Conservation (phyloP, 176 grass and related monocot species). For the Avena insularis region DNA sequence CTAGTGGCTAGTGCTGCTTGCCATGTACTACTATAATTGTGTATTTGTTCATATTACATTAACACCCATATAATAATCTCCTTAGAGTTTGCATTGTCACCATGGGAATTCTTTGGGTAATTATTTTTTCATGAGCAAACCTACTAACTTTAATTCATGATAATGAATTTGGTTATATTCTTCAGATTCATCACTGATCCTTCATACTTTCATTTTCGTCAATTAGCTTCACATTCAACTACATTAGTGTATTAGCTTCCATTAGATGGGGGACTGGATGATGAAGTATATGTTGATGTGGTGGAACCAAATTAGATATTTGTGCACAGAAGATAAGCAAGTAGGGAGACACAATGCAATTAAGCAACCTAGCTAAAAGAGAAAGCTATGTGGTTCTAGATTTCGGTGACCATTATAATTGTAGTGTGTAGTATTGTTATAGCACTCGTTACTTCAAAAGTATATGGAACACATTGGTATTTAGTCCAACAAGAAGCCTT, state of each 20-base stretch:
- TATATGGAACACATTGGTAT: neutral
- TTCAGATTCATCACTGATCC: neutral
- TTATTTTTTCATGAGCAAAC: neutral
- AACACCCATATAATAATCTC: neutral
- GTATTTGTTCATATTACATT: slow-evolving; percentile 21
- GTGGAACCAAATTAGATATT: no score
- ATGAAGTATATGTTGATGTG: no score
- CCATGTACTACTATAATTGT: neutral
- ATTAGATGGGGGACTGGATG: neutral
- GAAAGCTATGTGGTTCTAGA: neutral
- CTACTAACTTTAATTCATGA: neutral
- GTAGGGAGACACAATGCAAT: neutral
- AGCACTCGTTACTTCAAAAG: neutral
- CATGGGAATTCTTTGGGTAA: neutral
- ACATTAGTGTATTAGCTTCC: neutral
- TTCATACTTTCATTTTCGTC: neutral
- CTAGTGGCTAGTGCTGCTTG: neutral
- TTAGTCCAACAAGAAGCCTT: slow-evolving; percentile 1
- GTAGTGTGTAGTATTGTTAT: neutral
- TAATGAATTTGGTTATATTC: neutral
- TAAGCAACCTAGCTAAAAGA: no score
- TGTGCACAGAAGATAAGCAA: neutral
- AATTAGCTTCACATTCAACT: neutral
- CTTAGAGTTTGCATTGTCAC: neutral
- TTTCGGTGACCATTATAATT: neutral